Percentiles rank a stretch among this genome's conserved stretches.
Evolutionary conservation across 2,329 filamentous ascomycete species (phyloP).

Genomic region (Aspergillus sp.): DNA sequence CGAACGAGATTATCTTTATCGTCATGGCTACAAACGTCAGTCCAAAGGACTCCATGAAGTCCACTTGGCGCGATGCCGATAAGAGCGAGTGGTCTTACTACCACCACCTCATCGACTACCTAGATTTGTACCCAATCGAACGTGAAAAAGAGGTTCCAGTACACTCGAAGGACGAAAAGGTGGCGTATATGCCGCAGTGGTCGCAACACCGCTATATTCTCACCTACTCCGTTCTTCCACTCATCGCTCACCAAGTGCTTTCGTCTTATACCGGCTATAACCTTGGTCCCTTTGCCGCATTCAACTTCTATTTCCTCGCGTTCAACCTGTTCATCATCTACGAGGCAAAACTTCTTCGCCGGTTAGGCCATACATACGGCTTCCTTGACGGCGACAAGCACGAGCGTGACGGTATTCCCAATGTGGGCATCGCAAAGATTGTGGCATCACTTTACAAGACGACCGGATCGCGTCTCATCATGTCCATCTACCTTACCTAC

Average conservation of each 20-base stretch:
- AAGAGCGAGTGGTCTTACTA: constrained; percentile 26
- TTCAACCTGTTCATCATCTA: constrained; percentile 13
- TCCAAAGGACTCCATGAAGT: constrained; percentile 34
- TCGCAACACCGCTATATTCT: constrained; percentile 14
- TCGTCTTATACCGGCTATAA: constrained; percentile 10
- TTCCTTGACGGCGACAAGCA: constrained; percentile 20
- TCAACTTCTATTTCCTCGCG: constrained; percentile 12
- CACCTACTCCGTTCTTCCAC: constrained; percentile 13
- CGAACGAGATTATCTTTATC: background rate
- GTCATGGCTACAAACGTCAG: constrained; percentile 22
- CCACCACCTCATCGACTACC: constrained; percentile 26
- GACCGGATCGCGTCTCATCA: constrained; percentile 12
- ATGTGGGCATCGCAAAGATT: constrained; percentile 15
- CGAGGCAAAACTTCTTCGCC: constrained; percentile 13
- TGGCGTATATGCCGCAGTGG: constrained; percentile 16
- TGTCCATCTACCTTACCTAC: constrained; percentile 15
- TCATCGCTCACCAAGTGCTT: constrained; percentile 15
- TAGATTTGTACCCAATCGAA: constrained; percentile 28
- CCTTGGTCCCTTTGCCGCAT: constrained; percentile 9
- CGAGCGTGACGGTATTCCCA: constrained; percentile 18
- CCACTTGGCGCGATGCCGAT: constrained; percentile 28
- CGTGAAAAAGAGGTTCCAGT: constrained; percentile 24
- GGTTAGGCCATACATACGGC: constrained; percentile 12
- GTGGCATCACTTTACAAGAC: constrained; percentile 15
- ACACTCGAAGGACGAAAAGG: constrained; percentile 16